phyloP scores from a whole-genome alignment of 108 stramenopile genomes.

The Nannochloropsis gaditana region DNA sequence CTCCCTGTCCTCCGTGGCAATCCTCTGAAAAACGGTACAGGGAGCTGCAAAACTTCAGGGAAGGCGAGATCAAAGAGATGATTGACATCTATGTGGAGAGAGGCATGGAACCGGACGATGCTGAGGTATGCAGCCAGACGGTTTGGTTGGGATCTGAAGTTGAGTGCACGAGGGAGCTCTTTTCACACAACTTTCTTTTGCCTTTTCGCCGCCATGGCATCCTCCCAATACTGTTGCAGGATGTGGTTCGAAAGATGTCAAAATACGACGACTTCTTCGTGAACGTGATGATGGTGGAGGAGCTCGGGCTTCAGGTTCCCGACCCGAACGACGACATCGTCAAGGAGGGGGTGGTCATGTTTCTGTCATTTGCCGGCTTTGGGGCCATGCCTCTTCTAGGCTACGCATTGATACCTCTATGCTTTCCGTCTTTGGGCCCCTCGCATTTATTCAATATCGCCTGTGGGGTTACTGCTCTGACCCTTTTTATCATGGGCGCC shows the following conservation, averaged over 20 bases:
- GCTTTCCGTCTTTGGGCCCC: slow-evolving; percentile 57
- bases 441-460: slow-evolving; percentile 66
- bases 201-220: neutral
- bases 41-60: slow-evolving; percentile 17
- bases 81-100: slow-evolving; percentile 35
- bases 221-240: neutral
- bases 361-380: slow-evolving; percentile 75
- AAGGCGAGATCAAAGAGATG: slow-evolving; percentile 43
- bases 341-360: slow-evolving; percentile 86
- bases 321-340: slow-evolving; percentile 67
- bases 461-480: slow-evolving; percentile 69
- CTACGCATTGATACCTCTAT: slow-evolving; percentile 58
- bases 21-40: neutral
- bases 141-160: neutral
- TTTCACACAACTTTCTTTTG: neutral
- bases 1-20: neutral
- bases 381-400: slow-evolving; percentile 78
- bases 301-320: slow-evolving; percentile 85
- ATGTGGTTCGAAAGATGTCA: slow-evolving; percentile 58
- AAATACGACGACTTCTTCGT: slow-evolving; percentile 96
- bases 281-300: slow-evolving; percentile 93
- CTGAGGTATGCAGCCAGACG: slow-evolving; percentile 14
- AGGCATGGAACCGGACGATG: slow-evolving; percentile 45
- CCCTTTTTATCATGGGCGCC: slow-evolving; percentile 74
- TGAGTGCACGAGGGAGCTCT: neutral